These are phyloP conservation scores for Exophiala bonariae DNA, from an alignment of 2,329 filamentous ascomycete species.

Conservation along the genomic window DNA sequence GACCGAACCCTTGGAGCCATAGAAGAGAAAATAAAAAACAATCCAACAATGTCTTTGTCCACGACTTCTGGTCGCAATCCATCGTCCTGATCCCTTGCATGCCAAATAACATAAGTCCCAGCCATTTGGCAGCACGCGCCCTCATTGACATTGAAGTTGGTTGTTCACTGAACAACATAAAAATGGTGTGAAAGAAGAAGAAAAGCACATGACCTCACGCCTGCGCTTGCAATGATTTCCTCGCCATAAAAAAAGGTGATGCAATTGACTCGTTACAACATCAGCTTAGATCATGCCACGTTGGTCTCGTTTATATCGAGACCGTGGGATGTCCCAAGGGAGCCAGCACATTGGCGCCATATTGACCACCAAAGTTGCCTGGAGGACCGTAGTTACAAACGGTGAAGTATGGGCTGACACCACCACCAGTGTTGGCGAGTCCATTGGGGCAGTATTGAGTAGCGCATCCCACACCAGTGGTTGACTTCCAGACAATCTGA, in stretches of 20 bases:
- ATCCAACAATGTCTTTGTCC: conserved; percentile 9
- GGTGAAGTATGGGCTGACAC: conserved; percentile 64
- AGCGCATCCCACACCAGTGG: conserved; percentile 64
- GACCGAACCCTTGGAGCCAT: not conserved
- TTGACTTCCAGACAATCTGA: conserved; percentile 70
- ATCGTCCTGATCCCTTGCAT: conserved; percentile 1
- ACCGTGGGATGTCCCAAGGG: conserved; percentile 42
- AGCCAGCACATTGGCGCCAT: conserved; percentile 51
- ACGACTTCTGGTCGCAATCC: conserved; percentile 8
- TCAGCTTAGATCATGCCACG: conserved; percentile 5
- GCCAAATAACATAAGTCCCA: conserved; percentile 1
- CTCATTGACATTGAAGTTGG: not conserved
- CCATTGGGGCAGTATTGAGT: conserved; percentile 44
- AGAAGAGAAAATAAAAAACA: conserved; percentile 15
- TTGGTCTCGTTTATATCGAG: conserved; percentile 16
- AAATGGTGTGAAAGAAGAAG: too few species aligned
- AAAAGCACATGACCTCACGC: not conserved
- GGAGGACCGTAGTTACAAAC: conserved; percentile 84
- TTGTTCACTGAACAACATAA: not conserved
- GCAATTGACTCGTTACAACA: conserved; percentile 17
- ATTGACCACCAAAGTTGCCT: conserved; percentile 58
- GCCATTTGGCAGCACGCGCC: conserved; percentile 3
- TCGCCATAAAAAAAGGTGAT: not conserved
- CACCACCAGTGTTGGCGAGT: conserved; percentile 43
- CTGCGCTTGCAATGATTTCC: not conserved